A percentile compares a stretch with the other conserved stretches of the same genome.
Conservation (phyloP, 139 green algal genomes). For the Haematococcus sp. region DNA sequence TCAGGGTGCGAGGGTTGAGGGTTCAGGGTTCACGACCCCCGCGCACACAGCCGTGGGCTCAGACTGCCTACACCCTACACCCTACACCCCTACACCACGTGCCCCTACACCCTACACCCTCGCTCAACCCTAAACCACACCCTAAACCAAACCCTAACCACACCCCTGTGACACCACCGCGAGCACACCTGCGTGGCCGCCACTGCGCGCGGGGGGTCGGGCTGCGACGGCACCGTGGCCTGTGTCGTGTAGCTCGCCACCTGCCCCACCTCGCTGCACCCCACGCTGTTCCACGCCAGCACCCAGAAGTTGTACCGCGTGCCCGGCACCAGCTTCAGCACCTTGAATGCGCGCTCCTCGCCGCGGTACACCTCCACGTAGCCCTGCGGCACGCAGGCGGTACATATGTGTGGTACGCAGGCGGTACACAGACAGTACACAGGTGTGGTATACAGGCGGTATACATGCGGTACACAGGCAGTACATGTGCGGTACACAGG, state of each 20-base stretch:
- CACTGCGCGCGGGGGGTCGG: slow-evolving; percentile 28
- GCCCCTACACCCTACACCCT: no score
- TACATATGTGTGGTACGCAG: background rate
- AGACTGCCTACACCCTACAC: no score
- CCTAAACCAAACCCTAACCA: background rate
- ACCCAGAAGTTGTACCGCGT: slow-evolving; percentile 47
- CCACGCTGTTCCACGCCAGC: slow-evolving; percentile 50
- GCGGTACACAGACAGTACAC: background rate
- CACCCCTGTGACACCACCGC: no score
- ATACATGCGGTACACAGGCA: no score
- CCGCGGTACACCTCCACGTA: slow-evolving; percentile 55
- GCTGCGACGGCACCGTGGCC: slow-evolving; percentile 56
- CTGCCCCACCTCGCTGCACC: slow-evolving; percentile 22
- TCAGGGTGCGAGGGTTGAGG: no score
- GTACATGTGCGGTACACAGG: no score
- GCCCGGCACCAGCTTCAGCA: slow-evolving; percentile 46
- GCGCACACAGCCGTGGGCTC: no score
- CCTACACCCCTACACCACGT: no score
- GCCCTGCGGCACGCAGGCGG: slow-evolving; percentile 23
- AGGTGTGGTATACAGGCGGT: no score
- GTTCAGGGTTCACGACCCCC: no score
- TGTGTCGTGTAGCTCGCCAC: slow-evolving; percentile 48
- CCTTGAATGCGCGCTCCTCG: slow-evolving; percentile 43
- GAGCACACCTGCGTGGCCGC: slow-evolving; percentile 15
- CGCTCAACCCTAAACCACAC: no score